These are phyloP conservation scores for Turritis glabra DNA, from an alignment of 345 rosid genomes.

Conservation along the genomic window DNA sequence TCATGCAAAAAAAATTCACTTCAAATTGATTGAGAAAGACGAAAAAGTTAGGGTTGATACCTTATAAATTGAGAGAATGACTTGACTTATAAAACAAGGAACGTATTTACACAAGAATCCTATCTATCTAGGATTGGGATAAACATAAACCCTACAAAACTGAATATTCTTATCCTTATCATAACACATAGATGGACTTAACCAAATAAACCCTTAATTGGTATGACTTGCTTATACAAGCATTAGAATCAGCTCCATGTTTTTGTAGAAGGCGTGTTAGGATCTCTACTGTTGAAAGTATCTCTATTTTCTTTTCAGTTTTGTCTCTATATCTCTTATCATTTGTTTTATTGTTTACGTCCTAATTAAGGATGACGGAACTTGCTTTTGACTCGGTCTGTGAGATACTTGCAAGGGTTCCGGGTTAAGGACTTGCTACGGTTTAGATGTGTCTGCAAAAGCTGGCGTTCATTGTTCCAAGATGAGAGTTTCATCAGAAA, in stretches of 20 bases:
- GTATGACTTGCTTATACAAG: too few relatives aligned
- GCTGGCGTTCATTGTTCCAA: not conserved
- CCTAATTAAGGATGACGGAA: not conserved
- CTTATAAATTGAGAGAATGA: too few relatives aligned
- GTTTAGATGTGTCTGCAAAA: not conserved
- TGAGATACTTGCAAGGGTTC: not conserved
- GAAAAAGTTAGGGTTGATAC: too few relatives aligned
- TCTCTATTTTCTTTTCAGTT: not conserved
- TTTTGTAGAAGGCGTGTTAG: not conserved
- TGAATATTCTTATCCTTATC: too few relatives aligned
- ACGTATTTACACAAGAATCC: too few relatives aligned
- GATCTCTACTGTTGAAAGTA: not conserved
- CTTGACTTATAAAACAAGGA: too few relatives aligned
- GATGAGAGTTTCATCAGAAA: not conserved
- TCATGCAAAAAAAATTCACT: not conserved
- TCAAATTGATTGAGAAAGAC: not conserved
- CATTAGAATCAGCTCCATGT: too few relatives aligned
- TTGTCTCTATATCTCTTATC: not conserved
- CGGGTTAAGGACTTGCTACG: not conserved
- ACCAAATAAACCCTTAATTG: too few relatives aligned
- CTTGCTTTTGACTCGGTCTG: not conserved
- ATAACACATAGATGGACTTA: too few relatives aligned
- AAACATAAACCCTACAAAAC: too few relatives aligned
- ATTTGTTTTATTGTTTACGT: too few relatives aligned
- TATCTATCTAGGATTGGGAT: too few relatives aligned